These are phyloP conservation scores for Ceratobasidium papillatum DNA, from an alignment of 1,284 basidiomycete species.

Conservation along the genomic window DNA sequence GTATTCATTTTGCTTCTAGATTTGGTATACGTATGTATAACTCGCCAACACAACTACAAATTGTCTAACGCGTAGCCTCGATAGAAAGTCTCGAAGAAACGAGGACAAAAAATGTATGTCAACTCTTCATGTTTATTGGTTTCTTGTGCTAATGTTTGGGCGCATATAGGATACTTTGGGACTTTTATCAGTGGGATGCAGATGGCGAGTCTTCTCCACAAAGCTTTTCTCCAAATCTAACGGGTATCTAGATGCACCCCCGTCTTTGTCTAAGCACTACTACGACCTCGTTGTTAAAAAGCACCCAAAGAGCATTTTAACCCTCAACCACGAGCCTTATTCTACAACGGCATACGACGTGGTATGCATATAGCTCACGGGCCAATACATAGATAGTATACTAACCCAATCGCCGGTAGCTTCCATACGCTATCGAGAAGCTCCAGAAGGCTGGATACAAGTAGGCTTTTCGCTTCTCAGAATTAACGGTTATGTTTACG, in stretches of 20 bases:
- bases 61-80: no score
- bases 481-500: no score
- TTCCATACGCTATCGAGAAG: slow-evolving; percentile 32
- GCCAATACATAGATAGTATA: slow-evolving; percentile 14
- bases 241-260: slow-evolving; percentile 6
- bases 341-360: neutral
- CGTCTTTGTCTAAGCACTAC: neutral
- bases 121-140: no score
- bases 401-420: slow-evolving; percentile 43
- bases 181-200: slow-evolving; percentile 39
- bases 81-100: no score
- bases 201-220: slow-evolving; percentile 5
- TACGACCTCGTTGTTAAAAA: slow-evolving; percentile 16
- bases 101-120: no score
- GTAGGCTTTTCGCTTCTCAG: no score
- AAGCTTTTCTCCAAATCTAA: neutral
- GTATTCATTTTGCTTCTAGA: neutral
- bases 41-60: no score
- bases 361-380: neutral
- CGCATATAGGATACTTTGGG: no score
- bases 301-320: slow-evolving; percentile 26
- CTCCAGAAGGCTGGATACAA: slow-evolving; percentile 37
- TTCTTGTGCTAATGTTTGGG: no score
- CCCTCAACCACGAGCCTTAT: slow-evolving; percentile 45
- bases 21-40: slow-evolving; percentile 6